phyloP scores from a whole-genome alignment of 164 flowering plant species.

The Magnolia kwangsiensis region DNA sequence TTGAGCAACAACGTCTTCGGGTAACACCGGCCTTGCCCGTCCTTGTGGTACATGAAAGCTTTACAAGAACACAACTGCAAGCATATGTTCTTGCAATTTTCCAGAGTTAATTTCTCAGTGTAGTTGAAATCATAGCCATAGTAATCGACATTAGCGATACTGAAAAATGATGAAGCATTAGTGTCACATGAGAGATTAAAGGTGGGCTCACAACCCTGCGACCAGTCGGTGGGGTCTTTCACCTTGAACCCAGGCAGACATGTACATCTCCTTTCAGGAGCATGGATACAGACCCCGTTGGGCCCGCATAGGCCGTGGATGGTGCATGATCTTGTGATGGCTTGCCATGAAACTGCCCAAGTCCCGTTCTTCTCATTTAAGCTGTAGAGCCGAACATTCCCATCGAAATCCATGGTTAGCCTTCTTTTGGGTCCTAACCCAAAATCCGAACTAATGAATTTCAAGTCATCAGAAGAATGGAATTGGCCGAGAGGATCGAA shows the following conservation, averaged over 20 bases:
- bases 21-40: constrained; percentile 9
- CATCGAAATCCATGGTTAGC: constrained; percentile 17
- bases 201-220: constrained; percentile 25
- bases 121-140: constrained; percentile 9
- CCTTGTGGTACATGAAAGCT: not conserved
- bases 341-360: constrained; percentile 18
- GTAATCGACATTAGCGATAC: constrained; percentile 10
- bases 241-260: constrained; percentile 2
- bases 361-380: constrained; percentile 1
- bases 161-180: constrained; percentile 1
- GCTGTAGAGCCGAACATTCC: constrained; percentile 17
- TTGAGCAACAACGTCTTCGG: constrained; percentile 10
- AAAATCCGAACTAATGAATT: constrained; percentile 13
- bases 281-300: not conserved
- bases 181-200: constrained; percentile 3
- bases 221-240: constrained; percentile 20
- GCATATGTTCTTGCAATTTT: constrained; percentile 12
- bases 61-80: constrained; percentile 9
- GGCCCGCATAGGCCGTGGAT: constrained; percentile 16
- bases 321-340: not conserved
- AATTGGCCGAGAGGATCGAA: constrained; percentile 15
- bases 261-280: constrained; percentile 6
- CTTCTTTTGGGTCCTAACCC: constrained; percentile 15
- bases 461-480: constrained; percentile 4
- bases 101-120: not conserved